Percentiles rank a stretch among this genome's conserved stretches.
Conservation (phyloP, 345 rosid genomes). For the Geranium brycei region DNA sequence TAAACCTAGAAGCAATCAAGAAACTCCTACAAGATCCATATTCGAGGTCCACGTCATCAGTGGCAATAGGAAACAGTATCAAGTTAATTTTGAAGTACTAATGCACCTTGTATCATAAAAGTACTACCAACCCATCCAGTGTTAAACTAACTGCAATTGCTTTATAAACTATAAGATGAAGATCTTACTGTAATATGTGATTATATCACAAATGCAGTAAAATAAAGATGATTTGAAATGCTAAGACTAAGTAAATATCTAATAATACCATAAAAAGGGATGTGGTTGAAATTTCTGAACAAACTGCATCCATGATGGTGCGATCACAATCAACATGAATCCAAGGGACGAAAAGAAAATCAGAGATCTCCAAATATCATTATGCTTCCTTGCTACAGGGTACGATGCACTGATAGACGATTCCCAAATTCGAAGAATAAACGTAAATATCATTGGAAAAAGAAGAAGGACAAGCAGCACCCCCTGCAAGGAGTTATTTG, state of each 20-base stretch:
- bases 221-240: background rate
- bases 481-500: conserved; percentile 39
- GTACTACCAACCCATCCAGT: too few species aligned
- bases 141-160: background rate
- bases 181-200: background rate
- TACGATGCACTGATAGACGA: conserved; percentile 8
- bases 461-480: conserved; percentile 69
- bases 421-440: conserved; percentile 24
- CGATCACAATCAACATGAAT: conserved; percentile 24
- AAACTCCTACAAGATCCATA: too few species aligned
- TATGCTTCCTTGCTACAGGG: conserved; percentile 21
- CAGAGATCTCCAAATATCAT: conserved; percentile 34
- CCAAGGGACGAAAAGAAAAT: conserved; percentile 49
- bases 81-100: too few species aligned
- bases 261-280: conserved; percentile 64
- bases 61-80: too few species aligned
- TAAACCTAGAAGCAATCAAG: too few species aligned
- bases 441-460: conserved; percentile 49
- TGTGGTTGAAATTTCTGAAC: conserved; percentile 64
- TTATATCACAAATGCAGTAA: background rate
- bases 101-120: too few species aligned
- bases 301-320: conserved; percentile 81
- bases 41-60: too few species aligned
- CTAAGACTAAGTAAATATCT: background rate
- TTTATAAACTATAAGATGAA: background rate